Evolutionary conservation across 805 yeast species (phyloP), one percentile per base, ranked within the genome.

Genomic region (Pichia exigua): DNA sequence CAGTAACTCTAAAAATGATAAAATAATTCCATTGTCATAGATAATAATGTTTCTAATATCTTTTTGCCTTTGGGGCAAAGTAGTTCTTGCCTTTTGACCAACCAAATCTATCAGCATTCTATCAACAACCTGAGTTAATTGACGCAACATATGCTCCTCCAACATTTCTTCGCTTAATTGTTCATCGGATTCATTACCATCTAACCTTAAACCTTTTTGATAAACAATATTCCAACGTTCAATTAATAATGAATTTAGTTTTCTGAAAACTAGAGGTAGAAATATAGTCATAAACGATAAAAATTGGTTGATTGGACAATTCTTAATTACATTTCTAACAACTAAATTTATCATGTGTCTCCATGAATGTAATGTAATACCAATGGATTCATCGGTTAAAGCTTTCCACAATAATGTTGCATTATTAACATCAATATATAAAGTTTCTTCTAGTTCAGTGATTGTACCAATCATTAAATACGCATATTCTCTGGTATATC

Each of bases 401-500:
- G 98, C 91, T 57, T 79, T 81, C 89, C 95, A 87, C 44, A 94
- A 70, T 60, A 81, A 67, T 6, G 73, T 67, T 0, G 96, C 96
- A 54, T 89, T 81, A 47, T 82, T 82, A 2, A 96, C 96, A 44
- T 91, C 81, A 55, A 84, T 91, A 61, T 87, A 94, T 54, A 94
- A 74, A 0, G 97, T 86, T 54, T 85, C 95, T 47, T 94, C 97
- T 50, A 94, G 73, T 61, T 88, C 92, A 0, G 96, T 81, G 48
- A 94, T 85, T 1, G 97, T 87, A 18, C 95, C 91, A 38, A 94
- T 75, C 1, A 97, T 88, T 56, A 92, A 70, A 64, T 90, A 87
- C 2, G 97, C 96, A 65, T 95, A 94, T 67, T 94, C 99, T 58
- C 99, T 79, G 0, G 99, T 94, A 63, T 95, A 94, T 61, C 99